Percentiles rank a stretch among this genome's conserved stretches.
Conservation (phyloP, 139 green algal genomes). For the Nannochloris sp. region DNA sequence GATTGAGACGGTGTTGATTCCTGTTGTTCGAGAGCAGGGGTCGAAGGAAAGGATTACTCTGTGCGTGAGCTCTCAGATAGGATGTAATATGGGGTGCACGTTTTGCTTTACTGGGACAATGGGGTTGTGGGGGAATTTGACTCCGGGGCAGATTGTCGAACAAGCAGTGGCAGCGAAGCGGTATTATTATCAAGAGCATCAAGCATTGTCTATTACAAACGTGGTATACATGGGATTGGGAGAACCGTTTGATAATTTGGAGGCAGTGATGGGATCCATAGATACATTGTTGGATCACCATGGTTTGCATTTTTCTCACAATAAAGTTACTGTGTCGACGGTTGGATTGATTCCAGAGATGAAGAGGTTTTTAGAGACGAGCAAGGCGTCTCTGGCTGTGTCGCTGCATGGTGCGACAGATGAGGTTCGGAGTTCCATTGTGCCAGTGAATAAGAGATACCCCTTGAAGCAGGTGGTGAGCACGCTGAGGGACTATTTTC, state of each 20-base stretch:
- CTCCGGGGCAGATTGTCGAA: constrained; percentile 69
- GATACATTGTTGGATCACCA: constrained; percentile 54
- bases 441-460: constrained; percentile 79
- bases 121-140: constrained; percentile 63
- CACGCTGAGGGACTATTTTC: constrained; percentile 43
- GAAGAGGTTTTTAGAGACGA: constrained; percentile 34
- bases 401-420: constrained; percentile 88
- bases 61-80: constrained; percentile 64
- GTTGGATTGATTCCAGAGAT: constrained; percentile 78
- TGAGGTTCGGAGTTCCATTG: constrained; percentile 72
- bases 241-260: constrained; percentile 76
- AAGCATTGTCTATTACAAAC: constrained; percentile 46
- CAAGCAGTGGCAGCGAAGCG: constrained; percentile 56
- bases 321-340: constrained; percentile 43
- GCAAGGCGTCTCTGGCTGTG: constrained; percentile 64
- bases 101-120: constrained; percentile 76
- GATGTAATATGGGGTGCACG: constrained; percentile 73
- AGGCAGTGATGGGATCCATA: constrained; percentile 52
- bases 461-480: constrained; percentile 43
- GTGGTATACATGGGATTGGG: constrained; percentile 85
- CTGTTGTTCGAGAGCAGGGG: constrained; percentile 38
- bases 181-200: too few relatives aligned
- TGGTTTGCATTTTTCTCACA: constrained; percentile 63
- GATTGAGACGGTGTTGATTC: constrained; percentile 78
- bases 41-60: constrained; percentile 51